Conservation (phyloP, 306 rosid genomes). For the Luffa aegyptiaca region DNA sequence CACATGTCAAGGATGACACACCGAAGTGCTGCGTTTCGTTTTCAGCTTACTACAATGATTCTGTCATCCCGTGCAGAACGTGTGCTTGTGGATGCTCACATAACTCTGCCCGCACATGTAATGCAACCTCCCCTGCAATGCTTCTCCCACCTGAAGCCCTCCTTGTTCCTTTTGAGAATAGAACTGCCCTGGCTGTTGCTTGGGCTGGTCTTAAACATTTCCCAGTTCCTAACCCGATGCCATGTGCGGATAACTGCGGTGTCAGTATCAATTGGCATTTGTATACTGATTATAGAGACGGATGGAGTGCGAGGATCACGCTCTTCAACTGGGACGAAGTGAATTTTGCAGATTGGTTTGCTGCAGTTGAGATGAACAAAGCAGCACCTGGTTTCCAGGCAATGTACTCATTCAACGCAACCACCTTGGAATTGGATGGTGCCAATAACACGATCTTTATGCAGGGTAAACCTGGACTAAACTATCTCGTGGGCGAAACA, state of each 20-base stretch:
- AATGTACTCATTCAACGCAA: slow-evolving; percentile 87
- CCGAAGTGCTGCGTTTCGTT: slow-evolving; percentile 92
- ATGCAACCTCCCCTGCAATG: slow-evolving; percentile 59
- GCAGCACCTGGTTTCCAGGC: slow-evolving; percentile 75
- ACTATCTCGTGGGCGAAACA: slow-evolving; percentile 81
- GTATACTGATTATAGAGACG: slow-evolving; percentile 49
- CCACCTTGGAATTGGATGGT: slow-evolving; percentile 30
- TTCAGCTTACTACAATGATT: slow-evolving; percentile 79
- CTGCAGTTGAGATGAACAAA: slow-evolving; percentile 76
- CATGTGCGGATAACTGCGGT: slow-evolving; percentile 92
- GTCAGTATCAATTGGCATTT: slow-evolving; percentile 91
- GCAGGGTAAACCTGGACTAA: slow-evolving; percentile 65
- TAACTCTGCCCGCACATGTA: slow-evolving; percentile 45
- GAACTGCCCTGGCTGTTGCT: slow-evolving; percentile 47
- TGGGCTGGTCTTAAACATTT: slow-evolving; percentile 69
- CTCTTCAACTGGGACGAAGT: slow-evolving; percentile 89
- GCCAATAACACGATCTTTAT: slow-evolving; percentile 59
- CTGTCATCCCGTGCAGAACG: slow-evolving; percentile 87
- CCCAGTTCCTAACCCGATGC: slow-evolving; percentile 49
- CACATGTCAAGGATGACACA: slow-evolving; percentile 32
- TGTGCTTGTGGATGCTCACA: slow-evolving; percentile 95
- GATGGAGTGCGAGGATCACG: slow-evolving; percentile 92
- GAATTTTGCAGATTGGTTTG: slow-evolving; percentile 76
- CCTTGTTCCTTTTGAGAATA: slow-evolving; percentile 85
- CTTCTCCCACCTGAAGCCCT: slow-evolving; percentile 78